Percentiles rank a stretch among this genome's conserved stretches.
These are phyloP conservation scores for Huntiella abstrusa DNA, from an alignment of 2,329 filamentous ascomycete species.

Conservation along the genomic window DNA sequence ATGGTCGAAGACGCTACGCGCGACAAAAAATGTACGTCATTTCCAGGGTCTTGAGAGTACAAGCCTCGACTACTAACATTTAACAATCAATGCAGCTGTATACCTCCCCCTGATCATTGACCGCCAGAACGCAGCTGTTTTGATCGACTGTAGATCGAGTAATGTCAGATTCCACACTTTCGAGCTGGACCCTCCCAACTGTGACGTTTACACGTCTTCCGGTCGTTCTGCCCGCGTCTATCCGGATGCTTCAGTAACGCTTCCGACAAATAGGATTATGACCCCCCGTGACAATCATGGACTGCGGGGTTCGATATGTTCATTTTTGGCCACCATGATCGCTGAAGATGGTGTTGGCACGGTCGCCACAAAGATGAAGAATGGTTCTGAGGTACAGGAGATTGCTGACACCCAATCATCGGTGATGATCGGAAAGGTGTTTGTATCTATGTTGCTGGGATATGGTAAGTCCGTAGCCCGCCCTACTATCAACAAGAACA, in stretches of 20 bases:
- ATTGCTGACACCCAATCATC: slow-evolving; percentile 31
- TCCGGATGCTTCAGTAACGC: slow-evolving; percentile 13
- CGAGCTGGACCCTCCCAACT: slow-evolving; percentile 18
- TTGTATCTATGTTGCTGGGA: slow-evolving; percentile 22
- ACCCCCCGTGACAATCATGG: too few relatives aligned
- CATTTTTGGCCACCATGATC: slow-evolving; percentile 17
- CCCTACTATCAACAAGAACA: slow-evolving; percentile 27
- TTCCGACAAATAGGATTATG: too few relatives aligned
- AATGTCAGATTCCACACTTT: too few relatives aligned
- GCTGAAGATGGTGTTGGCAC: slow-evolving; percentile 13
- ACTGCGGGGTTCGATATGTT: too few relatives aligned
- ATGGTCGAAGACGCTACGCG: too few relatives aligned
- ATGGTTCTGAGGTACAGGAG: slow-evolving; percentile 20
- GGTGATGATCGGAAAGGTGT: slow-evolving; percentile 30
- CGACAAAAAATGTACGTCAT: too few relatives aligned
- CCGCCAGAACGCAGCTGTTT: too few relatives aligned
- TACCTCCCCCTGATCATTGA: too few relatives aligned
- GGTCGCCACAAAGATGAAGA: slow-evolving; percentile 19
- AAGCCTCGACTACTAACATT: too few relatives aligned
- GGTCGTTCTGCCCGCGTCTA: slow-evolving; percentile 18
- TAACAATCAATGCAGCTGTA: too few relatives aligned
- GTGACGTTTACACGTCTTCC: slow-evolving; percentile 14
- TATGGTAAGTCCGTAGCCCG: slow-evolving; percentile 16
- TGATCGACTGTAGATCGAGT: too few relatives aligned
- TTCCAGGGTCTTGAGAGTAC: too few relatives aligned